A percentile compares a stretch with the other conserved stretches of the same genome.
Evolutionary conservation across 148 eudicot species (phyloP).

Genomic region (Fagopyrum esculentum): DNA sequence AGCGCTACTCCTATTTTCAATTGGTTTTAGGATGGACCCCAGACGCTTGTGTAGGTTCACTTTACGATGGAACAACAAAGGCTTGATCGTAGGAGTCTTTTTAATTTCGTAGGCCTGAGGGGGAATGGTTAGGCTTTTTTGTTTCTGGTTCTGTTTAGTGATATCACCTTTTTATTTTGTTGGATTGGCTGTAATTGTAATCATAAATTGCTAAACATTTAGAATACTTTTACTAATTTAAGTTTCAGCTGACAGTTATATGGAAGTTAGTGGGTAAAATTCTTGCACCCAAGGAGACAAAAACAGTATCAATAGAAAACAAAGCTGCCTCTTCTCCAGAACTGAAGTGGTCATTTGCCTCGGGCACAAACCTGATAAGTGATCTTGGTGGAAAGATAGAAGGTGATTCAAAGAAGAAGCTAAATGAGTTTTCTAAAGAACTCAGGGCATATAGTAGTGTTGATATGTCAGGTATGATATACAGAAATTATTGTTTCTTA

Average conservation of each 20-base stretch:
- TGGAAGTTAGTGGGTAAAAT: constrained; percentile 83
- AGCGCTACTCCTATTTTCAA: no score
- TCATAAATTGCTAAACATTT: constrained; percentile 7
- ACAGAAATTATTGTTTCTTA: not conserved
- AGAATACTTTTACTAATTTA: constrained; percentile 43
- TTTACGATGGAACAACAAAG: no score
- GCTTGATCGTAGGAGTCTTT: no score
- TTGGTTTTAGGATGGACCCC: no score
- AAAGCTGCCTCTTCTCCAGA: constrained; percentile 42
- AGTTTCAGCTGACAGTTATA: constrained; percentile 87
- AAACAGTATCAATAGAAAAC: constrained; percentile 30
- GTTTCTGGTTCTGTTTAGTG: not conserved
- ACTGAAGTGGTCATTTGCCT: constrained; percentile 68
- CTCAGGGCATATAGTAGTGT: constrained; percentile 57
- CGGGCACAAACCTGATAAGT: constrained; percentile 68
- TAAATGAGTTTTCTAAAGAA: constrained; percentile 81
- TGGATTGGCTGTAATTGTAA: constrained; percentile 10
- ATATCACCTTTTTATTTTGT: not conserved
- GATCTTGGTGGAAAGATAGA: constrained; percentile 51
- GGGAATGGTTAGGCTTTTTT: not conserved
- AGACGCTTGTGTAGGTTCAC: no score
- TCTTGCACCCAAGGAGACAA: constrained; percentile 48
- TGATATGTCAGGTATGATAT: constrained; percentile 76
- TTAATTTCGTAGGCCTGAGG: not conserved
- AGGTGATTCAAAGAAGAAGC: constrained; percentile 63